Evolutionary conservation across 225 moss, liverwort and hornwort genomes (phyloP), one percentile per base, ranked within the genome.

Genomic region (Lunularia cruciata): DNA sequence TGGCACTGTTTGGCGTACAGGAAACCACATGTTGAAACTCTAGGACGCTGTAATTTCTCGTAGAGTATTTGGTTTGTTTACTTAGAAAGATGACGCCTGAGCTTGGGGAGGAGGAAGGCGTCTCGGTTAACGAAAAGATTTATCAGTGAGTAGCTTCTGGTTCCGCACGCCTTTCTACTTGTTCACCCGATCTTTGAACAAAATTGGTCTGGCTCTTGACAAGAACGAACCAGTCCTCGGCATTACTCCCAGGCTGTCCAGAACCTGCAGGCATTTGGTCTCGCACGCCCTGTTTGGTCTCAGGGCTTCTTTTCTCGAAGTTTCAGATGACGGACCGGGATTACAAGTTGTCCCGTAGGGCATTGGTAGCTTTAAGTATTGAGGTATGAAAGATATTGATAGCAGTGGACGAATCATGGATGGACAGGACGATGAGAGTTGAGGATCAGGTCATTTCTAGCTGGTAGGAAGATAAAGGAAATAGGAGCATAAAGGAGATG

Each of bases 401-500:
- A 0, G 34, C 23, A n/a, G 55, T 60, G n/a, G 68, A 47, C 12
- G 57, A 43, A 5, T 43, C 26, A 57, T 49, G 49, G 26, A 46
- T 32, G 70, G 69, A 70, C 40, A 28, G 26, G 52, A 46, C 49
- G 73, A 65, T 77, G 73, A 70, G 67, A 62, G 65, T 77, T 67
- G 66, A 57, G 38, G 58, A 58, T 65, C 32, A 61, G 51, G 58
- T 62, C 52, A 15, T 63, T 60, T 46, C 39, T 20, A 32, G 47
- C 59, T 48, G 23, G 35, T 65, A 81, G 60, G 46, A 72, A 74
- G 51, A 67, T 5, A 13, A n/a, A 37, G 38, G n/a, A 53, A 49
- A 49, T 36, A 77, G 69, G 70, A 71, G 69, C 67, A 16, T 52
- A 27, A 73, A 39, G 71, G 81, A 69, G 71, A 82, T 82, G 81